Conservation (phyloP, 495 filamentous ascomycete genomes). For the Hypoxylon trugodes region DNA sequence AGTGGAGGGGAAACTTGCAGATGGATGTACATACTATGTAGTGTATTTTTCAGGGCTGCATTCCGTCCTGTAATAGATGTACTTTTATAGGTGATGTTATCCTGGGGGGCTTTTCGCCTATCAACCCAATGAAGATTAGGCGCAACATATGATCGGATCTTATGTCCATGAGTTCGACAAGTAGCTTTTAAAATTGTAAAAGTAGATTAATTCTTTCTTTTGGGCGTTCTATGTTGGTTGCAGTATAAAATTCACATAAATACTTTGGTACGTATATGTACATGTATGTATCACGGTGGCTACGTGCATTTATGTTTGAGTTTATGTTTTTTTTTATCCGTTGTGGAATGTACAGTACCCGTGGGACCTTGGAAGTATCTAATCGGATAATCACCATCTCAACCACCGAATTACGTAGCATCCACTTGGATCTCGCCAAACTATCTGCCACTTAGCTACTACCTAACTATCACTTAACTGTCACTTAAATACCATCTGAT, state of each 20-base stretch:
- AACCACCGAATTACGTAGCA: slow-evolving; percentile 16
- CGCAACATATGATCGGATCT: neutral
- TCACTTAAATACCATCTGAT: too few species aligned
- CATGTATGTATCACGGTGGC: too few species aligned
- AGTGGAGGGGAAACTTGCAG: slow-evolving; percentile 16
- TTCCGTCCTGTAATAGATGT: slow-evolving; percentile 25
- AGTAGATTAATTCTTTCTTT: neutral
- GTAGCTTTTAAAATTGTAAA: neutral
- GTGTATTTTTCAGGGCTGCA: slow-evolving; percentile 18
- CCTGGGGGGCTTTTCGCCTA: slow-evolving; percentile 4
- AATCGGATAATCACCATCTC: slow-evolving; percentile 26
- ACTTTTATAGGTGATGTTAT: slow-evolving; percentile 27
- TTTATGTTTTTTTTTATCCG: neutral
- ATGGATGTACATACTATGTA: neutral
- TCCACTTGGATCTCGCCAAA: slow-evolving; percentile 15
- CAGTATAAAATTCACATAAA: too few species aligned
- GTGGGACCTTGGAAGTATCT: neutral
- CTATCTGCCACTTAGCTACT: slow-evolving; percentile 8
- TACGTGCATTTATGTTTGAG: too few species aligned
- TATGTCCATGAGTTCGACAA: too few species aligned
- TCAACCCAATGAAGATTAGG: neutral
- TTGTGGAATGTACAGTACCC: neutral
- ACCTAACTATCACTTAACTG: too few species aligned
- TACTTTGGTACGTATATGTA: too few species aligned
- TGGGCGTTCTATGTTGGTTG: too few species aligned